Percentiles rank a stretch among this genome's conserved stretches.
These are phyloP conservation scores for Cordyceps militaris DNA, from an alignment of 2,329 filamentous ascomycete species.

Conservation along the genomic window DNA sequence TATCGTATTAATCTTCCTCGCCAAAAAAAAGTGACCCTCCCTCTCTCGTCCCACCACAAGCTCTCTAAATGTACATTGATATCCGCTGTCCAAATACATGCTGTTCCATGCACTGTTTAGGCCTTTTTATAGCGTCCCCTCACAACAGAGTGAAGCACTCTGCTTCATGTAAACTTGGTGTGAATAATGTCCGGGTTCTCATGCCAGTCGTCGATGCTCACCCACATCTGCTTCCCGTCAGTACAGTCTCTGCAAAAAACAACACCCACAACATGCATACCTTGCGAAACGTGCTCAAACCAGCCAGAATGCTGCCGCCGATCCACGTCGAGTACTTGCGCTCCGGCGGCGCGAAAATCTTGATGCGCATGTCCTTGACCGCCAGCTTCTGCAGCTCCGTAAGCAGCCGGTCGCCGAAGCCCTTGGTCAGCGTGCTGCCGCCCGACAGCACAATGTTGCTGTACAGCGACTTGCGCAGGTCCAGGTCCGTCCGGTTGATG, in stretches of 20 bases:
- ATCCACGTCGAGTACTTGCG: conserved; percentile 99
- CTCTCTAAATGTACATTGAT: conserved; percentile 7
- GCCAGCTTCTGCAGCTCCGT: conserved; percentile 88
- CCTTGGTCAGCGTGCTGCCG: conserved; percentile 91
- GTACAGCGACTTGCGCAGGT: conserved; percentile 87
- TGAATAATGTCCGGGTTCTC: conserved; percentile 99
- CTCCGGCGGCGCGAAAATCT: conserved; percentile 97
- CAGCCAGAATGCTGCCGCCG: conserved; percentile 92
- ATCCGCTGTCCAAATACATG: neutral
- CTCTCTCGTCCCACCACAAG: neutral
- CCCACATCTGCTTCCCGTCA: conserved; percentile 76
- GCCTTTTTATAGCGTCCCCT: no score
- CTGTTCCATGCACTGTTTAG: neutral
- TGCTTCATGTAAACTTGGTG: conserved; percentile 84
- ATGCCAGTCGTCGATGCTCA: conserved; percentile 99
- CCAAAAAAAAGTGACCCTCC: conserved; percentile 5
- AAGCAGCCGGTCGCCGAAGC: conserved; percentile 87
- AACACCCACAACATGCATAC: conserved; percentile 39
- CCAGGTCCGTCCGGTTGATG: conserved; percentile 90
- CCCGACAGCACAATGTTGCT: conserved; percentile 96
- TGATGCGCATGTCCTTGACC: conserved; percentile 98
- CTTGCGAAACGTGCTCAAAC: conserved; percentile 97
- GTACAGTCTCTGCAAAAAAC: neutral
- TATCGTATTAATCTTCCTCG: neutral
- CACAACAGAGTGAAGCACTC: no score